Evolutionary conservation across 2,329 filamentous ascomycete genomes (phyloP), one percentile per base, ranked within the genome.

Genomic region (Chalaropsis thielavioides): DNA sequence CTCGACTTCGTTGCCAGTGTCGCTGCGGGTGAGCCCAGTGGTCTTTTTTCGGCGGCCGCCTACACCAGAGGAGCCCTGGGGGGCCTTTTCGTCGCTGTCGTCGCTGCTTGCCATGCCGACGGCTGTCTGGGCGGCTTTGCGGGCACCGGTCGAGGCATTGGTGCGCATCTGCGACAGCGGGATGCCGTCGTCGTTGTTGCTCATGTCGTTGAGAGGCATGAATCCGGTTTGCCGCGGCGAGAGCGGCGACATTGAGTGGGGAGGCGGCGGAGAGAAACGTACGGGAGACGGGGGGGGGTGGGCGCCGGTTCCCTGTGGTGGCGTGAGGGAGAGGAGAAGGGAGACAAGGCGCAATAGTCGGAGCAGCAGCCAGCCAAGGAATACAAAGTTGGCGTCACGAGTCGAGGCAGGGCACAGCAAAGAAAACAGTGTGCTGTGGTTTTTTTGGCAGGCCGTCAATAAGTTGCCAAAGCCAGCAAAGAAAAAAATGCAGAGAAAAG

Each of bases 91-190:
- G 74, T 71, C 31, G 27, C 54, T 13, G 17, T 61, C 62, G 44
- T 66, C 59, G 51, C 58, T 51, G 61, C 67, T 61, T 43, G 67
- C 54, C 40, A 73, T 19, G 58, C 71, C 71, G 65, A 74, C 73
- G 63, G 72, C 69, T 67, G 72, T 74, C 69, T 78, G 76, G 44
- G 74, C 75, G 27, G 75, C 72, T 72, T 78, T 81, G 67, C 81
- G 76, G 63, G 79, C 78, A 54, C 84, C 83, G 2, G 78, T 80
- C 6, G 77, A 78, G 68, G 76, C 77, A 69, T 78, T 79, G 72
- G 81, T 85, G 71, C 76, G 78, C 68, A 87, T 79, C 58, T 76
- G 75, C 15, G 78, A 77, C 65, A 86, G 78, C 22, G 82, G 82
- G 59, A 85, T 85, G 62, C 77, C 80, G 40, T 71, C 71, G 17